phyloP scores from a whole-genome alignment of 164 flowering plant genomes.

The Kalanchoe fedtschenkoi region DNA sequence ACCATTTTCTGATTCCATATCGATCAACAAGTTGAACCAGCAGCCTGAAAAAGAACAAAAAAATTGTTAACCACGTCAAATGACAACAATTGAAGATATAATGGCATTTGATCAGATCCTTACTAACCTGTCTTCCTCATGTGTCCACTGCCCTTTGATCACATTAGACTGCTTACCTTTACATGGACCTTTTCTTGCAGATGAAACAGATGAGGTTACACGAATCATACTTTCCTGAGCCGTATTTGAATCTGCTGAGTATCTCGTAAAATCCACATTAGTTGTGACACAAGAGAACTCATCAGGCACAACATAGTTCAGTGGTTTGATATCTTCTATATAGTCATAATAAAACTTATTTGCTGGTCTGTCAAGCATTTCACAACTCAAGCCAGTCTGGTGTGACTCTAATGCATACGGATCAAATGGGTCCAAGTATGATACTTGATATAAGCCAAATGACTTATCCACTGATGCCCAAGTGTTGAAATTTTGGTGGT shows the following conservation, averaged over 20 bases:
- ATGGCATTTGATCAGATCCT: not conserved
- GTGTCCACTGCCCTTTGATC: slow-evolving; percentile 77
- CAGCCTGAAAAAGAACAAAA: slow-evolving; percentile 22
- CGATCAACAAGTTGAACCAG: slow-evolving; percentile 28
- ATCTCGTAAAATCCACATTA: slow-evolving; percentile 12
- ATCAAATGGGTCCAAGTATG: not conserved
- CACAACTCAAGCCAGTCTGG: not conserved
- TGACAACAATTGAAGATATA: not conserved
- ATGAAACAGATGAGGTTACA: not conserved
- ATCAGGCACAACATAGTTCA: slow-evolving; percentile 30
- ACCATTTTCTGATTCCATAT: slow-evolving; percentile 38
- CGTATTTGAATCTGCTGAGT: slow-evolving; percentile 11
- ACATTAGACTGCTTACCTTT: slow-evolving; percentile 26
- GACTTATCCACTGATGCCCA: not conserved
- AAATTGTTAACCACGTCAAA: not conserved
- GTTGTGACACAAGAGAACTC: slow-evolving; percentile 37
- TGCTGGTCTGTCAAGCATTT: not conserved
- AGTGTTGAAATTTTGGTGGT: not conserved
- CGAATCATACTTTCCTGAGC: slow-evolving; percentile 7
- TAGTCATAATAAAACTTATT: slow-evolving; percentile 7
- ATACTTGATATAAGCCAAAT: not conserved
- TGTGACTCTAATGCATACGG: not conserved
- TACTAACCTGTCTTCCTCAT: slow-evolving; percentile 78
- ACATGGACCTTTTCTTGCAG: slow-evolving; percentile 13
- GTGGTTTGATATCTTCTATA: slow-evolving; percentile 18